These are phyloP conservation scores for Vanilla planifolia DNA, from an alignment of 106 monocot species.

Conservation along the genomic window DNA sequence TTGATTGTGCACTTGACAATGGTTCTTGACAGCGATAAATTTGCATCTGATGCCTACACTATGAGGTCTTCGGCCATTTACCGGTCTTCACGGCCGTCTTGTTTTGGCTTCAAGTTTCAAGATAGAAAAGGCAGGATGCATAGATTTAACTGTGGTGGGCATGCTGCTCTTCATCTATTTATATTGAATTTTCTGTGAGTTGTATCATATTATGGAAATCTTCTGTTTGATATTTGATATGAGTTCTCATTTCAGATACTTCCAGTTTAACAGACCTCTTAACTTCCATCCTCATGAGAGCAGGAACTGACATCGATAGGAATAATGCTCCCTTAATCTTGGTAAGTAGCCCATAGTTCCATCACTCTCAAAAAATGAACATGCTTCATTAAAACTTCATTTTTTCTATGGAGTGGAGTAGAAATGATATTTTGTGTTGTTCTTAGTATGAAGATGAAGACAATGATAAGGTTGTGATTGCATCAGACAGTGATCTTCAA, in stretches of 20 bases:
- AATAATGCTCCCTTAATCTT: conserved; percentile 75
- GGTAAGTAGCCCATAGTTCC: too few species aligned
- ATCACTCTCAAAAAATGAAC: too few species aligned
- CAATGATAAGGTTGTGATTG: conserved; percentile 75
- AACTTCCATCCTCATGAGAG: conserved; percentile 71
- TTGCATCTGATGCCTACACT: conserved; percentile 49
- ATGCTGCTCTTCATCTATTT: not conserved
- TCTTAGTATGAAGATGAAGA: conserved; percentile 97
- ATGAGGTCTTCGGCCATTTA: conserved; percentile 27
- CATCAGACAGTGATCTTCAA: conserved; percentile 76
- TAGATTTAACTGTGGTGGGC: conserved; percentile 80
- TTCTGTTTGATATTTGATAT: not conserved
- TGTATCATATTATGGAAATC: not conserved
- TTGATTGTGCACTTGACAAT: not conserved
- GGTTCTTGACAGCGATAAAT: conserved; percentile 42
- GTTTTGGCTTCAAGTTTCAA: conserved; percentile 73
- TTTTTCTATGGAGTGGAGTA: not conserved
- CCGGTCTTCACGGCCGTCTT: conserved; percentile 30
- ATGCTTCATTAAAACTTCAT: too few species aligned
- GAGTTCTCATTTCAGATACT: conserved; percentile 35
- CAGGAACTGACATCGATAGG: conserved; percentile 64
- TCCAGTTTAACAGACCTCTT: conserved; percentile 64
- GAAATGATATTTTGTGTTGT: not conserved
- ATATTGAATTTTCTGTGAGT: not conserved
- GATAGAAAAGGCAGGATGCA: conserved; percentile 83